Conservation (phyloP, 1,284 basidiomycete species). For the Ustilago sp. region DNA sequence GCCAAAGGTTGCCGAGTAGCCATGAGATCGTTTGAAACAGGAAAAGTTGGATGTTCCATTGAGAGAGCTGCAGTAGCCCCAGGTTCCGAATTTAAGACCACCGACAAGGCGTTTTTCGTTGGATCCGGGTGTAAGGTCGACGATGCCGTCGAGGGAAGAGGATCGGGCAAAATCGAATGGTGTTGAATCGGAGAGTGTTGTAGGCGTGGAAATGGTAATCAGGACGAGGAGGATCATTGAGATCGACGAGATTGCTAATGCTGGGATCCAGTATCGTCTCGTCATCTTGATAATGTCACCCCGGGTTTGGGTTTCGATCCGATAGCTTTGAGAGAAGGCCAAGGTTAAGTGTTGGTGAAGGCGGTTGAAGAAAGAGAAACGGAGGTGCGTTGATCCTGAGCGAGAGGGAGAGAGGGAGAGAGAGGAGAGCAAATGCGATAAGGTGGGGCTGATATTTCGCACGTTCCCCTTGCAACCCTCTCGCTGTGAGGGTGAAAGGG, state of each 20-base stretch:
- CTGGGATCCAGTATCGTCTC: slow-evolving; percentile 26
- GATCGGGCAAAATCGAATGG: slow-evolving; percentile 46
- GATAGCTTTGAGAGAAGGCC: too few species aligned
- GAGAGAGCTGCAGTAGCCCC: slow-evolving; percentile 49
- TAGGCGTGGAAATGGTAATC: slow-evolving; percentile 46
- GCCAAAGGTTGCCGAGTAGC: slow-evolving; percentile 38
- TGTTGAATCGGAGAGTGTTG: slow-evolving; percentile 41
- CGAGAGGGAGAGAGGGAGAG: too few species aligned
- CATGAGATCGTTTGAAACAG: slow-evolving; percentile 45
- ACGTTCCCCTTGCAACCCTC: too few species aligned
- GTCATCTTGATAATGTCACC: slow-evolving; percentile 21
- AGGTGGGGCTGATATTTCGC: too few species aligned
- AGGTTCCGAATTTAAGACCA: slow-evolving; percentile 33
- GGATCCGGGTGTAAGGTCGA: slow-evolving; percentile 20
- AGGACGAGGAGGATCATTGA: slow-evolving; percentile 37
- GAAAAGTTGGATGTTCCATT: slow-evolving; percentile 22
- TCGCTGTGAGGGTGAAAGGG: too few species aligned
- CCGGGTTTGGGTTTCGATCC: too few species aligned
- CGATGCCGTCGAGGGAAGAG: slow-evolving; percentile 19
- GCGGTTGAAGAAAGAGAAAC: neutral
- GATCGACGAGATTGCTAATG: slow-evolving; percentile 18
- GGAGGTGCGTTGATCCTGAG: too few species aligned
- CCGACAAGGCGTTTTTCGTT: slow-evolving; percentile 28
- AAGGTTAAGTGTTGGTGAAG: neutral
- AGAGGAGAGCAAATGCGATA: too few species aligned